A percentile compares a stretch with the other conserved stretches of the same genome.
phyloP scores from a whole-genome alignment of 257 asterid species.

The Solanum boliviense region DNA sequence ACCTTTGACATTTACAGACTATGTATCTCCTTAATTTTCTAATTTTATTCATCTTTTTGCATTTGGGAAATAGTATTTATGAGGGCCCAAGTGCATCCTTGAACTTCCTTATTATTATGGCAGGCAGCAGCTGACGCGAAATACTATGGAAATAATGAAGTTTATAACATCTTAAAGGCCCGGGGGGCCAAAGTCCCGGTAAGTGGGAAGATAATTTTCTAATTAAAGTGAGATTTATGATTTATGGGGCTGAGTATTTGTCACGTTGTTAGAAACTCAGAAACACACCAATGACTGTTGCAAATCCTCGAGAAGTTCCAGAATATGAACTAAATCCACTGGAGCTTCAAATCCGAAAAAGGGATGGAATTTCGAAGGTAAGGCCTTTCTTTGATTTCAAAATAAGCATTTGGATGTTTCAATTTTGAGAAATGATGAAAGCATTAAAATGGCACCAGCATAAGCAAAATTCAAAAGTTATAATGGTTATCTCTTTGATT shows the following conservation, averaged over 20 bases:
- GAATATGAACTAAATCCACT: constrained; percentile 93
- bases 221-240: neutral
- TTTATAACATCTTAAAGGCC: constrained; percentile 75
- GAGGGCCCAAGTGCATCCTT: neutral
- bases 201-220: constrained; percentile 14
- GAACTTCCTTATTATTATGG: neutral
- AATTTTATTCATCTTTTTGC: neutral
- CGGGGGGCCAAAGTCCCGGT: constrained; percentile 94
- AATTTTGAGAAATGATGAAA: neutral
- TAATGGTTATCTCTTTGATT: neutral
- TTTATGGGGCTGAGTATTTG: constrained; percentile 14
- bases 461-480: neutral
- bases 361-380: constrained; percentile 93
- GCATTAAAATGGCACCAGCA: neutral
- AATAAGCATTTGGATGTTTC: neutral
- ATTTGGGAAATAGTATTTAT: neutral
- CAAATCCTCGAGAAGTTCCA: constrained; percentile 96
- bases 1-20: neutral
- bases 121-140: constrained; percentile 99
- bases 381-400: constrained; percentile 2
- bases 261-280: constrained; percentile 71
- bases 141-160: constrained; percentile 74
- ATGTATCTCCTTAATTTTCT: neutral
- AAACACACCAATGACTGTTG: constrained; percentile 90
- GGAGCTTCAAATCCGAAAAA: constrained; percentile 81